Conservation (phyloP, 2,329 filamentous ascomycete species). For the Ophiostoma quercus region DNA sequence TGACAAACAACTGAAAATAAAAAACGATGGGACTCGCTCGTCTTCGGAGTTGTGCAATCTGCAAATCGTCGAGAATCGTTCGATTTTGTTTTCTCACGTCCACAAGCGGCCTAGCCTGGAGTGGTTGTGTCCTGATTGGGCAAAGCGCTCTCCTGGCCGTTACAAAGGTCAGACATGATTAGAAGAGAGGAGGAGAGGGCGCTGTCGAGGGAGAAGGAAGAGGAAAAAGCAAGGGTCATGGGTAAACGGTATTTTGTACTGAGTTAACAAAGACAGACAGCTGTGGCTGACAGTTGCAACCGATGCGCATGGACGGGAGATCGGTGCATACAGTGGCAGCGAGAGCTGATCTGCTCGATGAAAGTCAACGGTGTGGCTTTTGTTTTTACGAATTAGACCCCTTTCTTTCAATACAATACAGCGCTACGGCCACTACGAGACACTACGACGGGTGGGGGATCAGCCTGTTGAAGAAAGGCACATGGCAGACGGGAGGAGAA, state of each 20-base stretch:
- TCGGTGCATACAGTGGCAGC: not conserved
- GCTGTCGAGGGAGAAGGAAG: not conserved
- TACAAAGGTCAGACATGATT: slow-evolving; percentile 13
- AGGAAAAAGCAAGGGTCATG: not conserved
- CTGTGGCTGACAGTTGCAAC: not conserved
- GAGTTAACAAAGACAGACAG: not conserved
- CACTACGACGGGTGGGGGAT: not conserved
- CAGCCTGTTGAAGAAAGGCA: slow-evolving; percentile 21
- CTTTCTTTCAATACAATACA: too few species aligned
- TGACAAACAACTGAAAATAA: not conserved
- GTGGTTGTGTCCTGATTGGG: not conserved
- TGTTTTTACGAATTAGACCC: too few species aligned
- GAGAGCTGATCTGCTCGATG: not conserved
- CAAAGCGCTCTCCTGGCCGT: slow-evolving; percentile 11
- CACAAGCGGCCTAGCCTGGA: not conserved
- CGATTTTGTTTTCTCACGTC: slow-evolving; percentile 11
- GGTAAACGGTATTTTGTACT: not conserved
- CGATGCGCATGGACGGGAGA: slow-evolving; percentile 4
- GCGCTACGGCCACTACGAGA: too few species aligned
- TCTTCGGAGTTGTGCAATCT: not conserved
- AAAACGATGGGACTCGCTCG: not conserved
- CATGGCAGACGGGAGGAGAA: slow-evolving; percentile 17
- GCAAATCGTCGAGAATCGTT: slow-evolving; percentile 5
- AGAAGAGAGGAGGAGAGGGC: not conserved
- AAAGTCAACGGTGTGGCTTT: too few species aligned